Evolutionary conservation across 1,284 basidiomycete species (phyloP), one percentile per base, ranked within the genome.

Genomic region (Mycosarcoma mackinlayi): DNA sequence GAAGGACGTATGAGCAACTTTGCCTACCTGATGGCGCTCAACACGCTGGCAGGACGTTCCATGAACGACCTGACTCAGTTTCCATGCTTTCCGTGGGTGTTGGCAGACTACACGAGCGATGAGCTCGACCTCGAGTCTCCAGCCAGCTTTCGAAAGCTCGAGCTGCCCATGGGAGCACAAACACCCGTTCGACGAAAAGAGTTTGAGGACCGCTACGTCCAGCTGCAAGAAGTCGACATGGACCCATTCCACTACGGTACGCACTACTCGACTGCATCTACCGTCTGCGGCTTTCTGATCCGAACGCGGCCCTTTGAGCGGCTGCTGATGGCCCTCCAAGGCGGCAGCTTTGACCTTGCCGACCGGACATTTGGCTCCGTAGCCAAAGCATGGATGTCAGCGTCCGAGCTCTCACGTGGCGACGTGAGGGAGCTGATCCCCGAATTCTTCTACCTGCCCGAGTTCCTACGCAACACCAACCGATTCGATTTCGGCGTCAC

Each of bases 251-350:
- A 78, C 59, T 80, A 77, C 45, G 83, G 92, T 44, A 97, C 94
- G 1, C 94, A 97, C 81, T 98, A 94, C 81, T 93, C 92, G 75
- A 95, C 93, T 6, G 95, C 93, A 0, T 95, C 96, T 90, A 96
- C 94, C 60, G 92, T 95, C 30, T 95, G 93, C 84, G 93, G 95
- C 72, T 97, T 92, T 84, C 85, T 97, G 77, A 95, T 98, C 63
- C 88, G 94, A 11, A 84, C 95, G 74, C 89, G 91, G 10, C 94
- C 94, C 0, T 81, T 75, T 47, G 71, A 78, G 39, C 60, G 73
- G 6, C 34, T 78, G 23, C 55, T 80, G 31, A 65, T 75, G 34
- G 76, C 72, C 7, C 49, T 81, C 42, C 78, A 81, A 46, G 79
- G 79, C 18, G 79, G 94, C n/a, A 91, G 91, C 75, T 97, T 94